Evolutionary conservation across 192 early-diverging fungal species (phyloP), one percentile per base, ranked within the genome.

Genomic region (Glomus cerebriforme): DNA sequence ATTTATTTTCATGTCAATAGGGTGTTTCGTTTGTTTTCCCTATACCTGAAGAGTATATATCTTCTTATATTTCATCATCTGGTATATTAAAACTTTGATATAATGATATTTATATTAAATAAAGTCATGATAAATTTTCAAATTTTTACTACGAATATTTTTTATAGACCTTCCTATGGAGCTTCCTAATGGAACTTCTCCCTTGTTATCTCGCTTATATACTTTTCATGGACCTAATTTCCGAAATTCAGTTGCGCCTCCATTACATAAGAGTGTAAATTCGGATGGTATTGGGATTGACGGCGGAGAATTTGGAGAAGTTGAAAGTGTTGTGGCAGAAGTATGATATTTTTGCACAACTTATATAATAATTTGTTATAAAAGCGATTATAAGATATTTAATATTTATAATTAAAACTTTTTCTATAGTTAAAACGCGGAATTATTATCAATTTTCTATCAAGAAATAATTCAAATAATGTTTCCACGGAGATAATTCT

Each of bases 171-270:
- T 93, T 8, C 92, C 92, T 17, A 82, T 93, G 19, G 89, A 91
- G 67, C 90, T 93, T 39, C 91, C 92, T 9, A 92, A 93, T 80
- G 92, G 91, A 7, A 92, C 90, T 29, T 93, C 93, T 2, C 92
- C 93, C 1, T 88, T 92, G 26, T 83, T 89, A 8, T 86, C 83
- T 12, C 86, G 89, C 34, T 79, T 93, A 59, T 91, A 90, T 65
- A 81, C 93, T 13, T 93, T 81, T 70, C 80, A 85, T n/a, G 89
- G 89, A 19, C 80, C 86, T 15, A 81, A 85, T 54, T 92, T 90
- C 87, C 83, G 79, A 39, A 35, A 75, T n/a, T 84, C 89, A 17
- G 70, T 78, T 5, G 76, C 83, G 0, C 86, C 90, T 2, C 66
- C 85, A 1, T 70, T 87, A 22, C 65, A 82, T 24, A 86, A 81